Percentiles rank a stretch among this genome's conserved stretches.
Conservation (phyloP, 768 basidiomycete genomes). For the Suillus brevipes region DNA sequence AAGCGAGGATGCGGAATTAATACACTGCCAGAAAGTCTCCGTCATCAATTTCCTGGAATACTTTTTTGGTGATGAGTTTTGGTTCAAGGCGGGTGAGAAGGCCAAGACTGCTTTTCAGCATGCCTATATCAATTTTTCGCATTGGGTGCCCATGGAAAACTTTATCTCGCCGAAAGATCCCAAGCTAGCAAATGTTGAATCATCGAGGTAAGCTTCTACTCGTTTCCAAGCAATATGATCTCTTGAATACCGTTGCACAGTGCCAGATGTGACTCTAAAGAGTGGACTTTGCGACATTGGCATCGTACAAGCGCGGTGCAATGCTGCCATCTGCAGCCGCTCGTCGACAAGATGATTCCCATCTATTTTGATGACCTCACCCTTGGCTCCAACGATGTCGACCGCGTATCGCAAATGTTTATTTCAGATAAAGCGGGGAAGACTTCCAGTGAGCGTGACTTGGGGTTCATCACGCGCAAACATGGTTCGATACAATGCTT, state of each 20-base stretch:
- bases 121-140: conserved; percentile 7
- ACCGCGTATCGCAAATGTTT: conserved; percentile 16
- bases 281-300: conserved; percentile 16
- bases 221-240: background rate
- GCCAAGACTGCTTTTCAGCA: conserved; percentile 11
- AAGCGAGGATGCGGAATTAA: conserved; percentile 6
- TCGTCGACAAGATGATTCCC: conserved; percentile 16
- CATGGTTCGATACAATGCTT: background rate
- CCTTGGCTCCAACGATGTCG: background rate
- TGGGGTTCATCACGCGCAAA: background rate
- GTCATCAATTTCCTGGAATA: conserved; percentile 16
- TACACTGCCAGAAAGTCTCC: conserved; percentile 16
- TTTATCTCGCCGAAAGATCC: background rate
- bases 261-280: background rate
- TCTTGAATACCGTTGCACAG: background rate
- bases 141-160: conserved; percentile 2
- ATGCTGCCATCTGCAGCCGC: conserved; percentile 14
- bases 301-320: conserved; percentile 20
- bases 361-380: conserved; percentile 14
- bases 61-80: conserved; percentile 11
- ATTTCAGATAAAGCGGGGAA: conserved; percentile 19
- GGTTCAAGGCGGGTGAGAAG: background rate
- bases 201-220: background rate
- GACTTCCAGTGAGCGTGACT: background rate
- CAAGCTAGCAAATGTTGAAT: background rate